Evolutionary conservation across 2,329 filamentous ascomycete species (phyloP), one percentile per base, ranked within the genome.

Genomic region (Alternaria gaisen): DNA sequence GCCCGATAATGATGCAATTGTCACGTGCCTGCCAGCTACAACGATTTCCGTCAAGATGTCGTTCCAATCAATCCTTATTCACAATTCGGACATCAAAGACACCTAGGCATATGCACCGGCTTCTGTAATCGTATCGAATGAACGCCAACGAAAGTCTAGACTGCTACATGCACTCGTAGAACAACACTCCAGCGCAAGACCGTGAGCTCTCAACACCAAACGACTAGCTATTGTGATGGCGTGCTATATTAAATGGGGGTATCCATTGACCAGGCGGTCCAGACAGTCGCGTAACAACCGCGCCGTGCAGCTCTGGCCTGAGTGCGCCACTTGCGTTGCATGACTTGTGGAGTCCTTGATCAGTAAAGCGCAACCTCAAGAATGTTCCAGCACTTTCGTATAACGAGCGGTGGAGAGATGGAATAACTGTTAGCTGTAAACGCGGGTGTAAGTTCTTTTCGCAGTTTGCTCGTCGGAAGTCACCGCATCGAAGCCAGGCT

Each of bases 1-100:
- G 58, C 36, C 53, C 58, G 58, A 57, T 32, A 18, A 53, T 53
- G 14, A 18, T 53, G 40, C 51, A 14, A 18, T 3, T 4, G 24
- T 42, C 40, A 24, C 12, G 40, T 42, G 20, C 2, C 20, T 5
- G 40, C 6, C 5, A 24, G 20, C 20, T 16, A 24, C 12, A 4
- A 42, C 18, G 6, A 12, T 1, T 24, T 24, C 2, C 12, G 24
- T 20, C 40, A 42, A 14, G 20, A 42, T 42, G 20, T 12, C 18
- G 40, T 7, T 34, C 14, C 32, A 14, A 0, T 5, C 7, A 34
- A 11, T 34, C 32, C 14, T 6, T 12, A 16, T 36, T 16, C 6
- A 16, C 6, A 14, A 5, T 6, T 16, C 14, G 0, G 14, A 2
- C 14, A 14, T 16, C 14, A 3, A 3, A 14, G 14, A 14, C 14